These are phyloP conservation scores for Exophiala lecanii-corni DNA, from an alignment of 2,329 filamentous ascomycete species.

Conservation along the genomic window DNA sequence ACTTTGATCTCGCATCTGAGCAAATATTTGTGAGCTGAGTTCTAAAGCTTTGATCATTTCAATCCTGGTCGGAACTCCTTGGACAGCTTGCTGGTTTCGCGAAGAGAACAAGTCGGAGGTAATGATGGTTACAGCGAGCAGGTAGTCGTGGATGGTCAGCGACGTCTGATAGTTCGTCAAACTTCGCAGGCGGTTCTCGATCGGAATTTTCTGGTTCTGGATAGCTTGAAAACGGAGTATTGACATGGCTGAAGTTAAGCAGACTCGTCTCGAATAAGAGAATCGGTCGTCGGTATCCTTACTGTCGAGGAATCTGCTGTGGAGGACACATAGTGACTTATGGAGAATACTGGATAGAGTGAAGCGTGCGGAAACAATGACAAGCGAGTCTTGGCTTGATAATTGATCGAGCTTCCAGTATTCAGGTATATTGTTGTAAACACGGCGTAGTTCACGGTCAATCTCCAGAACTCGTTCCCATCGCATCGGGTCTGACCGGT, in stretches of 20 bases:
- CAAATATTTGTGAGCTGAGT: slow-evolving; percentile 71
- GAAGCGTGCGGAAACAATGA: slow-evolving; percentile 60
- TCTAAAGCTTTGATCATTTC: slow-evolving; percentile 75
- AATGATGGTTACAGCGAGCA: slow-evolving; percentile 79
- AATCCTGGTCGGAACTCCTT: slow-evolving; percentile 1
- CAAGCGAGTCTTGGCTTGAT: slow-evolving; percentile 57
- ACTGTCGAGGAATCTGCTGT: slow-evolving; percentile 77
- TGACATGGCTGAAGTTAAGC: slow-evolving; percentile 79
- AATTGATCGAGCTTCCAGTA: slow-evolving; percentile 64
- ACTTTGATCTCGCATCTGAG: slow-evolving; percentile 66
- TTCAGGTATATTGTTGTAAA: slow-evolving; percentile 64
- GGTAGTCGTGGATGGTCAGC: slow-evolving; percentile 75
- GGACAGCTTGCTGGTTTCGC: slow-evolving; percentile 39
- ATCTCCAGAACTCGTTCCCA: slow-evolving; percentile 59
- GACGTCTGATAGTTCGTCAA: slow-evolving; percentile 75
- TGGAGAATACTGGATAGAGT: slow-evolving; percentile 79
- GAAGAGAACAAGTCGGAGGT: slow-evolving; percentile 61
- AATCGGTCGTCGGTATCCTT: slow-evolving; percentile 75
- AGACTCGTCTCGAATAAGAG: slow-evolving; percentile 73
- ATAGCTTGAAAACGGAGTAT: slow-evolving; percentile 72
- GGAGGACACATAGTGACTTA: slow-evolving; percentile 81
- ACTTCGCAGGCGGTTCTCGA: slow-evolving; percentile 64
- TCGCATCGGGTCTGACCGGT: slow-evolving; percentile 38
- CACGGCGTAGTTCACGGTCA: slow-evolving; percentile 52
- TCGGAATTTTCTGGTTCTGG: slow-evolving; percentile 68